Evolutionary conservation across 306 rosid genomes (phyloP), one percentile per base, ranked within the genome.

Genomic region (Prunus mume): DNA sequence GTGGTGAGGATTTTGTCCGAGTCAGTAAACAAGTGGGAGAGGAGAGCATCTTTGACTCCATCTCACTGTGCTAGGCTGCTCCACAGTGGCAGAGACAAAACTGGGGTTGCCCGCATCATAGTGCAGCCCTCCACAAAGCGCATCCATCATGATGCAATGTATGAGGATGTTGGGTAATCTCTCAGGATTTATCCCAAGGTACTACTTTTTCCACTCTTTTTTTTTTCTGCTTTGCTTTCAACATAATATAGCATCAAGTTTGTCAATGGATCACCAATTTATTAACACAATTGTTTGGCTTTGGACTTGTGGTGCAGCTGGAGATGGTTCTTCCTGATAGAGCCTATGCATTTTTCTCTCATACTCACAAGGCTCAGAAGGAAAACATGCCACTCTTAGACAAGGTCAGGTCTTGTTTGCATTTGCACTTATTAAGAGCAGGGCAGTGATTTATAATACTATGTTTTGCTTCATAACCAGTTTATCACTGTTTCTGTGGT

Each of bases 301-400:
- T 38, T 79, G 43, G 71, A 83, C 49, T 1, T 69, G 69, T 77
- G 60, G 5, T 80, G 87, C 91, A 95, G 98, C 65, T 89, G 67
- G 97, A 90, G 82, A 90, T 84, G 89, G 81, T 95, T 88, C 87
- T 95, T 71, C 97, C 97, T 4, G 91, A 90, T 62, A 95, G 96
- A 88, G 93, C 97, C 24, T 95, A 95, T 72, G 92, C 93, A 13
- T 90, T 92, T 83, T 95, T 95, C 86, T 95, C 98, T 2, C 98
- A 95, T 72, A 92, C 98, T 6, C 97, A 92, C 77, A 95, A 95
- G 83, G 98, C 93, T 73, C 98, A 90, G 86, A 92, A 85, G 85
- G 98, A 92, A 76, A 95, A 88, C 74, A 92, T 92, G 98, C 97
- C 97, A 69, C 78, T 95, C 72, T 83, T 94, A 57, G 92, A 94